These are phyloP conservation scores for Colletotrichum theobromicola DNA, from an alignment of 2,329 filamentous ascomycete genomes.

Conservation along the genomic window DNA sequence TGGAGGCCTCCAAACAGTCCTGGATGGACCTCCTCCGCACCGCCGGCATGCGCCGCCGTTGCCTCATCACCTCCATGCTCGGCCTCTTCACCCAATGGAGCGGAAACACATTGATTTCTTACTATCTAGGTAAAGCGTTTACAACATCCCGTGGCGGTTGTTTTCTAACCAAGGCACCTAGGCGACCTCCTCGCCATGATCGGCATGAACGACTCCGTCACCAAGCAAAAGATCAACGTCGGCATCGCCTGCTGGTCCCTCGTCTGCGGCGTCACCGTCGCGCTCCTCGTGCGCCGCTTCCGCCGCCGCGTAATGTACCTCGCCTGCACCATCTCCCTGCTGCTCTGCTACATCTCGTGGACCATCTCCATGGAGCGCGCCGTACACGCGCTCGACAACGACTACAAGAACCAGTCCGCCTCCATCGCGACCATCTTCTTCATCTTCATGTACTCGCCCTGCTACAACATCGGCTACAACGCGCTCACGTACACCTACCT, in stretches of 20 bases:
- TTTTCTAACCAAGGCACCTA: neutral
- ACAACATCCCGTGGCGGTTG: neutral
- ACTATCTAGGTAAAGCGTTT: slow-evolving; percentile 42
- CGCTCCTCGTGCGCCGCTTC: slow-evolving; percentile 49
- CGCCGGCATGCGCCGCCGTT: slow-evolving; percentile 53
- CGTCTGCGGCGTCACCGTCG: slow-evolving; percentile 46
- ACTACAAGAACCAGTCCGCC: slow-evolving; percentile 33
- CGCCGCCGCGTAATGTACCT: slow-evolving; percentile 52
- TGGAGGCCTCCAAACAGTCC: slow-evolving; percentile 55
- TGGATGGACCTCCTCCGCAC: slow-evolving; percentile 60
- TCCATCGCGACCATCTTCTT: slow-evolving; percentile 54
- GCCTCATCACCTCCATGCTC: slow-evolving; percentile 52
- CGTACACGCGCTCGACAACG: slow-evolving; percentile 30
- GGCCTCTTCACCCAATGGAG: slow-evolving; percentile 61
- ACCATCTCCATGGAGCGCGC: slow-evolving; percentile 51
- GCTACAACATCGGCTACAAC: slow-evolving; percentile 67
- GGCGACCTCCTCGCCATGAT: slow-evolving; percentile 50
- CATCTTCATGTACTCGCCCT: slow-evolving; percentile 59
- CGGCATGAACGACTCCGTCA: slow-evolving; percentile 44
- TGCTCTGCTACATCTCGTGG: slow-evolving; percentile 57
- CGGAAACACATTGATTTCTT: slow-evolving; percentile 53
- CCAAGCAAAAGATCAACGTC: slow-evolving; percentile 50
- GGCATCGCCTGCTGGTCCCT: slow-evolving; percentile 53
- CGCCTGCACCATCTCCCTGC: slow-evolving; percentile 44
- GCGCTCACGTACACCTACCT: slow-evolving; percentile 66